Evolutionary conservation across 768 basidiomycete species (phyloP).

Genomic region (Tricholoma hemisulphureum): DNA sequence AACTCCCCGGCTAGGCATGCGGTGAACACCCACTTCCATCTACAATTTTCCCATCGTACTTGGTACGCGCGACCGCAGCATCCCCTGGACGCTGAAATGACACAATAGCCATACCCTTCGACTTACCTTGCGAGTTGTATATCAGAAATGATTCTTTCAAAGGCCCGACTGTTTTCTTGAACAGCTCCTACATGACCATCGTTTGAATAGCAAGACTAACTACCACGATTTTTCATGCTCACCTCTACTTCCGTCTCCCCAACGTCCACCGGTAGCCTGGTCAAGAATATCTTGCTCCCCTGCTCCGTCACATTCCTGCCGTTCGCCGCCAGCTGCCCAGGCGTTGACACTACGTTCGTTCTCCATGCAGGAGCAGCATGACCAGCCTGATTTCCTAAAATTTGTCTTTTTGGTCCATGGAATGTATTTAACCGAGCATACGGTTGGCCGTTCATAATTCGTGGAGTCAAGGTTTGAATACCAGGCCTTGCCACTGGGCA

Average conservation of each 20-base stretch:
- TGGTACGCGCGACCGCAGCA: slow-evolving; percentile 59
- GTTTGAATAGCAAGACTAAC: neutral
- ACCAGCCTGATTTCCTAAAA: slow-evolving; percentile 58
- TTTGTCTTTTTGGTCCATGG: slow-evolving; percentile 51
- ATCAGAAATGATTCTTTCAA: slow-evolving; percentile 68
- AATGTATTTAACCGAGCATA: slow-evolving; percentile 44
- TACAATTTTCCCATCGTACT: slow-evolving; percentile 76
- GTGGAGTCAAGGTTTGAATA: neutral
- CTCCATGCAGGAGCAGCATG: slow-evolving; percentile 65
- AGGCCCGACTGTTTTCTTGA: slow-evolving; percentile 74
- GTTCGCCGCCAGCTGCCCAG: slow-evolving; percentile 24
- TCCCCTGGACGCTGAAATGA: slow-evolving; percentile 62
- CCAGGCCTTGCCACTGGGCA: neutral
- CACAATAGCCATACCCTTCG: slow-evolving; percentile 81
- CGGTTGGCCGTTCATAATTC: slow-evolving; percentile 20
- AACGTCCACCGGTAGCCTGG: slow-evolving; percentile 66
- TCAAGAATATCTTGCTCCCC: slow-evolving; percentile 70
- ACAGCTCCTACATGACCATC: slow-evolving; percentile 53
- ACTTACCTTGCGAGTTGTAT: slow-evolving; percentile 68
- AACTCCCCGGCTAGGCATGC: neutral
- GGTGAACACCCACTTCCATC: slow-evolving; percentile 54
- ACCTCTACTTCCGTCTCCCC: slow-evolving; percentile 68
- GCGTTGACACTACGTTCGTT: slow-evolving; percentile 23
- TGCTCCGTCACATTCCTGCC: slow-evolving; percentile 30
- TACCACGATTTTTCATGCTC: slow-evolving; percentile 16